Percentiles rank a stretch among this genome's conserved stretches.
phyloP scores from a whole-genome alignment of 2,329 filamentous ascomycete genomes.

The Nothophoma quercina region DNA sequence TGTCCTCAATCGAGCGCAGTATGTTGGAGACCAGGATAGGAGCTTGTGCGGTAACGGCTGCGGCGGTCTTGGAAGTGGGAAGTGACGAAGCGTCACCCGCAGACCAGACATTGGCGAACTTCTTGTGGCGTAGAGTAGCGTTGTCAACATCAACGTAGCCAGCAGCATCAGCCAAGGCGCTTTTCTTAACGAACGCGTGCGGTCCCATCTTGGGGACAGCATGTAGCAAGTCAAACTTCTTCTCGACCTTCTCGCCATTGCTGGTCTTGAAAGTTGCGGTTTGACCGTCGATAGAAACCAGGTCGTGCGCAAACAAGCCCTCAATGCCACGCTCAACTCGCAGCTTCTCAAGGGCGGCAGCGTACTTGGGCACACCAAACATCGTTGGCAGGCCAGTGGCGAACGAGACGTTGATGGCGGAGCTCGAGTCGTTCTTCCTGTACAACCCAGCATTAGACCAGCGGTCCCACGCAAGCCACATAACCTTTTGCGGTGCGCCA shows the following conservation, averaged over 20 bases:
- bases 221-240: constrained; percentile 49
- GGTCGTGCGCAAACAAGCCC: constrained; percentile 50
- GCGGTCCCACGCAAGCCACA: constrained; percentile 52
- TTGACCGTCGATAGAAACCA: constrained; percentile 48
- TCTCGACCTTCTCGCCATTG: constrained; percentile 37
- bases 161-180: constrained; percentile 43
- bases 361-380: constrained; percentile 53
- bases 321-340: constrained; percentile 47
- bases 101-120: constrained; percentile 51
- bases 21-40: constrained; percentile 49
- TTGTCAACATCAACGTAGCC: constrained; percentile 50
- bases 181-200: constrained; percentile 48
- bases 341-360: constrained; percentile 44
- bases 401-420: constrained; percentile 48
- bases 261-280: constrained; percentile 45
- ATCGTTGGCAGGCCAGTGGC: constrained; percentile 50
- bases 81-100: constrained; percentile 48
- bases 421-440: constrained; percentile 33
- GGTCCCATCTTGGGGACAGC: constrained; percentile 50
- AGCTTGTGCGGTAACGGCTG: constrained; percentile 49
- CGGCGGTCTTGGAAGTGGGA: constrained; percentile 51
- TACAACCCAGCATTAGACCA: constrained; percentile 49
- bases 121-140: constrained; percentile 47
- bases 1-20: constrained; percentile 37
- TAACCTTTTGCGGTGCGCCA: constrained; percentile 51